phyloP scores from a whole-genome alignment of 495 filamentous ascomycete species.

The Daldinia vernicosa region DNA sequence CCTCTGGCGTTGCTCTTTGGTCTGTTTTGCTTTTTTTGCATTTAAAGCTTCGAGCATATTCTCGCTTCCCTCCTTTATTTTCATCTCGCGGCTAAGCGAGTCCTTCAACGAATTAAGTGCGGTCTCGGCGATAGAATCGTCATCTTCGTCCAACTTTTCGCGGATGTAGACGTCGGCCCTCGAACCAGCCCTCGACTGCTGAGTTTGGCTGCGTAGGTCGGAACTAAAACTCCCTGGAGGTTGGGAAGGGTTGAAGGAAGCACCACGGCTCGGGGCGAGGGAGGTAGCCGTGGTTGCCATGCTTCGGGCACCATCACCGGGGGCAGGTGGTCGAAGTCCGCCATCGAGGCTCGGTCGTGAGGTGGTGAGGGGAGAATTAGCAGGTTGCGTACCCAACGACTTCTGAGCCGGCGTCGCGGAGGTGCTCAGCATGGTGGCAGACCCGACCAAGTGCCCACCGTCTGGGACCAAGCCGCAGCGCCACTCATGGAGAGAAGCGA shows the following conservation, averaged over 20 bases:
- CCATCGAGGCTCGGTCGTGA: constrained; percentile 59
- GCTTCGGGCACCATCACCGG: constrained; percentile 55
- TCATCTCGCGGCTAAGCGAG: constrained; percentile 89
- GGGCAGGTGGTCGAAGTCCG: constrained; percentile 58
- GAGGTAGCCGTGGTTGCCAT: constrained; percentile 68
- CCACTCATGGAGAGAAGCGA: constrained; percentile 37
- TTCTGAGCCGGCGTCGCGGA: constrained; percentile 79
- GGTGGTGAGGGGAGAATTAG: constrained; percentile 42
- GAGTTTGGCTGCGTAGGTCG: constrained; percentile 79
- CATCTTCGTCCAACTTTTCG: constrained; percentile 72
- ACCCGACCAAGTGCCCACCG: constrained; percentile 63
- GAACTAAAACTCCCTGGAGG: constrained; percentile 93
- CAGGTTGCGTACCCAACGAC: constrained; percentile 65
- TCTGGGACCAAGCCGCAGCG: constrained; percentile 34
- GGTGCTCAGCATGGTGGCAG: constrained; percentile 66
- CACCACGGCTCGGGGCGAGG: constrained; percentile 68
- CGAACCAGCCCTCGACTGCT: constrained; percentile 72
- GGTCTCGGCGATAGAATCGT: constrained; percentile 71
- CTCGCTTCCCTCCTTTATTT: constrained; percentile 97
- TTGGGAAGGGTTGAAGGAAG: constrained; percentile 71
- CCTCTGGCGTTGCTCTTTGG: constrained; percentile 84
- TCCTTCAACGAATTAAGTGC: constrained; percentile 77
- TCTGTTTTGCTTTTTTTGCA: constrained; percentile 94
- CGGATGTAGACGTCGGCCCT: constrained; percentile 70
- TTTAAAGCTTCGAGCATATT: constrained; percentile 95